Percentiles rank a stretch among this genome's conserved stretches.
Conservation (phyloP, 2,329 filamentous ascomycete genomes). For the Elsinoe perseae region DNA sequence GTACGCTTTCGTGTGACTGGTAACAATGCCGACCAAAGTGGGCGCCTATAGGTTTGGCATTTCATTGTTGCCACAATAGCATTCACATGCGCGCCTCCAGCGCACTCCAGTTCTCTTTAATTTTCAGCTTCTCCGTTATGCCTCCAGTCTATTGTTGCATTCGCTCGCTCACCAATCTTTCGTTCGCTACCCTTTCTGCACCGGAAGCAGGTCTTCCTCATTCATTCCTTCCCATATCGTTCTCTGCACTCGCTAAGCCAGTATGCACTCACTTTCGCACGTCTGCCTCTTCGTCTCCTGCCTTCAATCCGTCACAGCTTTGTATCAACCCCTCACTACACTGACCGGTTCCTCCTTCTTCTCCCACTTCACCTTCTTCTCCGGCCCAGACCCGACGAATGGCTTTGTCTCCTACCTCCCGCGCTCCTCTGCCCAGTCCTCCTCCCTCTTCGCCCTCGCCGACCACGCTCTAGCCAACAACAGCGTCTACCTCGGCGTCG, state of each 20-base stretch:
- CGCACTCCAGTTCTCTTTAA: neutral
- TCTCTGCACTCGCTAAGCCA: neutral
- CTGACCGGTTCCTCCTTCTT: conserved; percentile 36
- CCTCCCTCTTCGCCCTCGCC: conserved; percentile 36
- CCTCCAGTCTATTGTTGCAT: neutral
- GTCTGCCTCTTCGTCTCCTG: conserved; percentile 7
- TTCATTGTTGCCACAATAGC: conserved; percentile 6
- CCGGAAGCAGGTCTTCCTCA: neutral
- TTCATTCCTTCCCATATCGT: neutral
- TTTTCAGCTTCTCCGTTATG: neutral
- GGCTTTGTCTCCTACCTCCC: conserved; percentile 27
- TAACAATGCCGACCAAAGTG: neutral
- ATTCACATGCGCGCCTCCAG: neutral
- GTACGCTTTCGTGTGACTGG: neutral
- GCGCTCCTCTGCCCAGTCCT: conserved; percentile 28
- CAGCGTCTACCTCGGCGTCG: conserved; percentile 39
- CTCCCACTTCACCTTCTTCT: conserved; percentile 38
- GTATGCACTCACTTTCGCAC: conserved; percentile 13
- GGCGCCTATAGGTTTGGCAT: conserved; percentile 6
- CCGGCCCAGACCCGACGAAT: conserved; percentile 38
- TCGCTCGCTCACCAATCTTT: neutral
- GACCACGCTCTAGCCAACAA: conserved; percentile 28
- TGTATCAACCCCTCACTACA: conserved; percentile 27
- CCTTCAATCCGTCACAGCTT: conserved; percentile 7
- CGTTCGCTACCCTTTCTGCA: neutral